A percentile compares a stretch with the other conserved stretches of the same genome.
Evolutionary conservation across 441 rosid species (phyloP).

Genomic region (Breynia disticha): DNA sequence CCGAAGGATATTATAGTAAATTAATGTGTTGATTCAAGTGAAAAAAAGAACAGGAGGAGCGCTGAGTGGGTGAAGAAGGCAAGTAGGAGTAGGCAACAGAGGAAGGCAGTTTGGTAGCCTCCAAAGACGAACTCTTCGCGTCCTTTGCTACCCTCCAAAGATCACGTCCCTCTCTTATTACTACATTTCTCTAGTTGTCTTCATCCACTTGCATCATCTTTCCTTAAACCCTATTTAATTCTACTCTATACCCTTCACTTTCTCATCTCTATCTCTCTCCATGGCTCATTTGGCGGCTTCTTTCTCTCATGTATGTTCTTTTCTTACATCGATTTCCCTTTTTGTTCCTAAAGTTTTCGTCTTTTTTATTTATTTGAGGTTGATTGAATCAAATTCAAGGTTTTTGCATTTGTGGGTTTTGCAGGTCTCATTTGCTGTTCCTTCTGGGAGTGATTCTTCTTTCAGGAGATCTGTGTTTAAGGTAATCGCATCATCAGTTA

Average conservation of each 20-base stretch:
- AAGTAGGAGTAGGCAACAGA: too few species aligned
- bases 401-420: constrained; percentile 2
- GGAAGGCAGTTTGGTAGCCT: too few species aligned
- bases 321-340: neutral
- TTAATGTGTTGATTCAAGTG: too few species aligned
- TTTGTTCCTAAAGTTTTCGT: neutral
- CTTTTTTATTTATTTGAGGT: neutral
- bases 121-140: neutral
- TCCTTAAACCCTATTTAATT: neutral
- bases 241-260: neutral
- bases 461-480: constrained; percentile 39
- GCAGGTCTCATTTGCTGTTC: constrained; percentile 40
- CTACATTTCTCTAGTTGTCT: neutral
- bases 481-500: constrained; percentile 21
- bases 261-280: neutral
- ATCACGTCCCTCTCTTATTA: constrained; percentile 9
- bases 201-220: constrained; percentile 1
- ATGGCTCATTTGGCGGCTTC: neutral
- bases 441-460: constrained; percentile 35
- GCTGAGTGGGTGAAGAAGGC: too few species aligned
- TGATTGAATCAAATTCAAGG: neutral
- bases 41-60: too few species aligned
- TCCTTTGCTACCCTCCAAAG: constrained; percentile 32
- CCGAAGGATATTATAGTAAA: too few species aligned
- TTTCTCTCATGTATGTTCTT: neutral